Evolutionary conservation across 2,329 filamentous ascomycete species (phyloP).

Genomic region (Exophiala sp.): DNA sequence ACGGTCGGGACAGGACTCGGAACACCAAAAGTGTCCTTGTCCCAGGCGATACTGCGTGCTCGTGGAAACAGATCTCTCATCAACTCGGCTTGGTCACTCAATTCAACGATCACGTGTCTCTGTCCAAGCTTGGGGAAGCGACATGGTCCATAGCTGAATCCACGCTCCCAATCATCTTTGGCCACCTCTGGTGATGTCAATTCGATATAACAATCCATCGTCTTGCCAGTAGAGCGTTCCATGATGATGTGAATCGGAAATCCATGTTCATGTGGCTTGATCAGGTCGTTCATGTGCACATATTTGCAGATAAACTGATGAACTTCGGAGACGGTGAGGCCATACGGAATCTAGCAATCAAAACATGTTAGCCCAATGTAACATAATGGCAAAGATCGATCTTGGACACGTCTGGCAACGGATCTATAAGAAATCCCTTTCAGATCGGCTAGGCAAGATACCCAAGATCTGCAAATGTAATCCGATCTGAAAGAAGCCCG

Average conservation of each 20-base stretch:
- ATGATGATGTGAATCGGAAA: constrained; percentile 52
- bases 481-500: too few relatives aligned
- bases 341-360: constrained; percentile 43
- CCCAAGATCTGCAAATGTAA: too few relatives aligned
- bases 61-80: constrained; percentile 48
- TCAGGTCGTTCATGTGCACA: constrained; percentile 33
- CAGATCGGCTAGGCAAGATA: too few relatives aligned
- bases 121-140: constrained; percentile 43
- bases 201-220: constrained; percentile 50
- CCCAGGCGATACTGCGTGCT: constrained; percentile 47
- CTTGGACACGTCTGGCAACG: background rate
- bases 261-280: constrained; percentile 31
- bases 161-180: constrained; percentile 35
- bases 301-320: constrained; percentile 43
- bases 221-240: constrained; percentile 53
- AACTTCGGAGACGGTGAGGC: constrained; percentile 46
- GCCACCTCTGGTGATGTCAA: constrained; percentile 39
- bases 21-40: constrained; percentile 29
- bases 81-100: constrained; percentile 46
- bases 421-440: background rate
- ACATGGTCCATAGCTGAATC: constrained; percentile 33
- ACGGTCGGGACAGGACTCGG: constrained; percentile 34
- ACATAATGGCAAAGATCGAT: background rate
- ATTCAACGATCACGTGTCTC: constrained; percentile 42
- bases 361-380: constrained; percentile 2